phyloP scores from a whole-genome alignment of 306 rosid species.

The Mucuna pruriens region DNA sequence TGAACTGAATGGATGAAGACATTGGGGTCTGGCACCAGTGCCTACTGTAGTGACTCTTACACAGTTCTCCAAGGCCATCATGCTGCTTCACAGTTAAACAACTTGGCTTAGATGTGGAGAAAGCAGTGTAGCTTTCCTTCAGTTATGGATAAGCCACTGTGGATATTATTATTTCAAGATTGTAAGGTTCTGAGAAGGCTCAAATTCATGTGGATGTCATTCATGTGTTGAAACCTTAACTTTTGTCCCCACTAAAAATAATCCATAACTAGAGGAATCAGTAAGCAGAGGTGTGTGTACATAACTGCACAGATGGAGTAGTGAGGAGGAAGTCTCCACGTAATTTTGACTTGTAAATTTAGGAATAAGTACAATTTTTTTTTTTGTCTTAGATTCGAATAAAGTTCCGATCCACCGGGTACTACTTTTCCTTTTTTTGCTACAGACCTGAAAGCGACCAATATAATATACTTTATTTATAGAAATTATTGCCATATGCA shows the following conservation, averaged over 20 bases:
- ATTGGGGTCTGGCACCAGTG: constrained; percentile 46
- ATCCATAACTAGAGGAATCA: background rate
- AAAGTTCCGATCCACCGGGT: background rate
- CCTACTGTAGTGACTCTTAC: constrained; percentile 57
- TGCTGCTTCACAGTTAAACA: background rate
- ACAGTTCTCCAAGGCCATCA: constrained; percentile 71
- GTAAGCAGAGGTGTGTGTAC: background rate
- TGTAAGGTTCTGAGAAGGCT: constrained; percentile 59
- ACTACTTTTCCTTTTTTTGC: background rate
- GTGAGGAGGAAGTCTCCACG: background rate
- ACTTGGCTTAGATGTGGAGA: background rate
- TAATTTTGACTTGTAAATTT: background rate
- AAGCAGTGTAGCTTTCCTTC: background rate
- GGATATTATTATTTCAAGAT: constrained; percentile 48
- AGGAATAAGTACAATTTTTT: no score
- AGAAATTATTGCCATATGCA: background rate
- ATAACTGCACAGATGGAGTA: background rate
- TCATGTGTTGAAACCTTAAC: constrained; percentile 25
- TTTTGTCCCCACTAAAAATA: constrained; percentile 18
- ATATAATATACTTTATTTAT: background rate
- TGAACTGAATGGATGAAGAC: constrained; percentile 51
- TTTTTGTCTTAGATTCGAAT: background rate
- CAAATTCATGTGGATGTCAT: constrained; percentile 57
- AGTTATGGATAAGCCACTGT: constrained; percentile 26
- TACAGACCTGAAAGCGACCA: background rate